Conservation (phyloP, 164 flowering plant genomes). For the Berberis thunbergii region DNA sequence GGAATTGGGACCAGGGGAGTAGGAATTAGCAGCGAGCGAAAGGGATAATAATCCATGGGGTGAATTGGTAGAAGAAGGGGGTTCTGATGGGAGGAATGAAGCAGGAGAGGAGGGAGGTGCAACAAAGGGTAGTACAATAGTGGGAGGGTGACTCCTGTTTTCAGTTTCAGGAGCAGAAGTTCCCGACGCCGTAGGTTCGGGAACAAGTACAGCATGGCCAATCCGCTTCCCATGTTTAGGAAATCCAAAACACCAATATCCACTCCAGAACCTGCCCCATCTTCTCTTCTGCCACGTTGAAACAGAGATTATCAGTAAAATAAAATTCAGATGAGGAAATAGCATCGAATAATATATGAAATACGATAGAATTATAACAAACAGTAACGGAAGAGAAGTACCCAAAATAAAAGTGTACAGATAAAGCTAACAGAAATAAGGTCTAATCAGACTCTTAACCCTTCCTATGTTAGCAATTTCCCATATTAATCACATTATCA, state of each 20-base stretch:
- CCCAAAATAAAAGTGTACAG: neutral
- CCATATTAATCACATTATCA: no score
- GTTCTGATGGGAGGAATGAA: slow-evolving; percentile 88
- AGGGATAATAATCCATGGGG: slow-evolving; percentile 54
- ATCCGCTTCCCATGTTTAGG: slow-evolving; percentile 51
- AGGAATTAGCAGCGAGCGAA: slow-evolving; percentile 47
- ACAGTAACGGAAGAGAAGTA: neutral
- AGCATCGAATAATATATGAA: neutral
- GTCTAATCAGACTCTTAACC: no score
- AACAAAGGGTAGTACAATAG: slow-evolving; percentile 47
- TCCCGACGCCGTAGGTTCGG: slow-evolving; percentile 40
- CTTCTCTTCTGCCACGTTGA: slow-evolving; percentile 65
- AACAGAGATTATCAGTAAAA: neutral
- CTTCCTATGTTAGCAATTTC: no score
- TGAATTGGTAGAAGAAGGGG: slow-evolving; percentile 72
- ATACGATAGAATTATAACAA: neutral
- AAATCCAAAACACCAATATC: slow-evolving; percentile 81
- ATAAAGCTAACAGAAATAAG: no score
- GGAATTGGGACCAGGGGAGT: slow-evolving; percentile 73
- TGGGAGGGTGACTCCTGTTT: slow-evolving; percentile 34
- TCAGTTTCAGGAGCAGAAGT: slow-evolving; percentile 25
- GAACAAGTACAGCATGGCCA: slow-evolving; percentile 61
- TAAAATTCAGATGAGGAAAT: neutral
- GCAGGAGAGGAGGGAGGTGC: slow-evolving; percentile 99
- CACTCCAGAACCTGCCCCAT: slow-evolving; percentile 76